phyloP scores from a whole-genome alignment of 2,329 filamentous ascomycete genomes.

The Cercospora beticola region DNA sequence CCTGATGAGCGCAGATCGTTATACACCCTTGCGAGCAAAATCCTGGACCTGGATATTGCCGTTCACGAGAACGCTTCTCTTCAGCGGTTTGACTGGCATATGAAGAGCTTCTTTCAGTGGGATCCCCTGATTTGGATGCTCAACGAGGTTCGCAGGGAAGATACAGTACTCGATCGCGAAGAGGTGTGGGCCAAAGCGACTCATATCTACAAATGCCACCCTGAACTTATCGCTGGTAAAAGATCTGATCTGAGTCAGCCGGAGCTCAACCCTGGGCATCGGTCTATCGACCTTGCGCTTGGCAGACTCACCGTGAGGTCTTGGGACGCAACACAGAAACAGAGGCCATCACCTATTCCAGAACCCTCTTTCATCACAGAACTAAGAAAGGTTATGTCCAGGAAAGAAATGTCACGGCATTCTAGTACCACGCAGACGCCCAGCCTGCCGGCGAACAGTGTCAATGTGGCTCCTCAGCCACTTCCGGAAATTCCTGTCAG shows the following conservation, averaged over 20 bases:
- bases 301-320: slow-evolving; percentile 46
- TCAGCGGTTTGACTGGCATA: slow-evolving; percentile 53
- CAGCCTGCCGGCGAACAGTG: slow-evolving; percentile 15
- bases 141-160: slow-evolving; percentile 35
- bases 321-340: slow-evolving; percentile 40
- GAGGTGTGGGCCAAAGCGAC: slow-evolving; percentile 48
- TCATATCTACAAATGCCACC: slow-evolving; percentile 46
- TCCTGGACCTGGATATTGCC: slow-evolving; percentile 45
- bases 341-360: background rate
- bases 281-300: slow-evolving; percentile 46
- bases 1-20: slow-evolving; percentile 42
- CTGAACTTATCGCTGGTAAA: slow-evolving; percentile 41
- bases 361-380: slow-evolving; percentile 21
- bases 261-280: slow-evolving; percentile 40
- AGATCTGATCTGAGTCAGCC: slow-evolving; percentile 41
- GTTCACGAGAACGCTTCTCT: slow-evolving; percentile 42
- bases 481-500: slow-evolving; percentile 18
- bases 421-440: slow-evolving; percentile 18
- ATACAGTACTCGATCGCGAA: slow-evolving; percentile 26
- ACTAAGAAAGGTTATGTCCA: slow-evolving; percentile 15
- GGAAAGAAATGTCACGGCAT: slow-evolving; percentile 20
- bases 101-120: slow-evolving; percentile 52
- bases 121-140: slow-evolving; percentile 42
- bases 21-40: slow-evolving; percentile 44
- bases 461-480: background rate